phyloP scores from a whole-genome alignment of 73 alveolate species.

The Diophrys appendiculata region DNA sequence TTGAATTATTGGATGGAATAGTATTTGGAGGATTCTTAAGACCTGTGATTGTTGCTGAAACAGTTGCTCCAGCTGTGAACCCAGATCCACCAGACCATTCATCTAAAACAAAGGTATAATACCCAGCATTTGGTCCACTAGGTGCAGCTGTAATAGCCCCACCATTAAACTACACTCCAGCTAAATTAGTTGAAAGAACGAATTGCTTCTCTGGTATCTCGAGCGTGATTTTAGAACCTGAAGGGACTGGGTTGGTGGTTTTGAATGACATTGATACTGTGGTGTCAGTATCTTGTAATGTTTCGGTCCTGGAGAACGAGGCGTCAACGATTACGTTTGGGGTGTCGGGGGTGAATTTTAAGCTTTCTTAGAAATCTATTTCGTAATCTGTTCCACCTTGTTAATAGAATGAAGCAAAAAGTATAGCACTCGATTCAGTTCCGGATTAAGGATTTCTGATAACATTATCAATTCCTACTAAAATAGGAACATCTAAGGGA shows the following conservation, averaged over 20 bases:
- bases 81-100: too few relatives aligned
- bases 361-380: not conserved
- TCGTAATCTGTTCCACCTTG: not conserved
- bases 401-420: constrained; percentile 2
- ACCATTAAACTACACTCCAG: too few relatives aligned
- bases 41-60: constrained; percentile 37
- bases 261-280: constrained; percentile 31
- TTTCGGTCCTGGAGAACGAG: constrained; percentile 13
- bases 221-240: constrained; percentile 27
- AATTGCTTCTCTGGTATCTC: constrained; percentile 49
- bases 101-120: too few relatives aligned
- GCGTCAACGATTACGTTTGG: constrained; percentile 6
- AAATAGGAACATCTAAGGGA: constrained; percentile 4
- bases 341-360: constrained; percentile 10
- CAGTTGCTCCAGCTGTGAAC: constrained; percentile 37
- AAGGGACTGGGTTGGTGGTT: constrained; percentile 55
- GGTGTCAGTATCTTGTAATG: constrained; percentile 28
- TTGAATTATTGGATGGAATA: constrained; percentile 32
- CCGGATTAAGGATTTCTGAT: constrained; percentile 20
- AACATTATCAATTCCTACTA: not conserved
- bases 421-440: not conserved
- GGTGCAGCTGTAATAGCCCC: too few relatives aligned
- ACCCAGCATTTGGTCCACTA: too few relatives aligned
- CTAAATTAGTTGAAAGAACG: too few relatives aligned
- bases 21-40: constrained; percentile 56